A percentile compares a stretch with the other conserved stretches of the same genome.
Conservation (phyloP, 1,284 basidiomycete genomes). For the Austroboletus novae-zelandiae region DNA sequence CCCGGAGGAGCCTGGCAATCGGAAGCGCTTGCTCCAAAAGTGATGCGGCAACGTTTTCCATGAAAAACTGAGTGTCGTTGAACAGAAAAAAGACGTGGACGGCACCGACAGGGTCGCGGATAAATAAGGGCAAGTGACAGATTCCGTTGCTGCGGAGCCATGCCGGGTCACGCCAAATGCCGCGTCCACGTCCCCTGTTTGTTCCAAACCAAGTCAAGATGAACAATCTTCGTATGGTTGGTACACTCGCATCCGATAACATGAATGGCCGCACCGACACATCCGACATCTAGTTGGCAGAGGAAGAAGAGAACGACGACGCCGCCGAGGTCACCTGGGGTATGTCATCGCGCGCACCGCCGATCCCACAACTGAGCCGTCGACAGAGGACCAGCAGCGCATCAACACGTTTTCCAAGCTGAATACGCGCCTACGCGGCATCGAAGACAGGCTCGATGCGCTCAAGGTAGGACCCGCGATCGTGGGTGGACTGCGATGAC, state of each 20-base stretch:
- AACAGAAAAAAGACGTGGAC: too few species aligned
- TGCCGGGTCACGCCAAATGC: too few species aligned
- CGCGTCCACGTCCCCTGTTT: too few species aligned
- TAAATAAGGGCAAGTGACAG: too few species aligned
- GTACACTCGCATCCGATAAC: constrained; percentile 6
- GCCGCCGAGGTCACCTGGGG: constrained; percentile 92
- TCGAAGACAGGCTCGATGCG: constrained; percentile 70
- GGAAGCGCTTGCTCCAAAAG: constrained; percentile 7
- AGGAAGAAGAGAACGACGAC: constrained; percentile 80
- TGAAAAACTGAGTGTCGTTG: too few species aligned
- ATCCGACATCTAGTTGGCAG: constrained; percentile 51
- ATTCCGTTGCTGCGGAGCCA: too few species aligned
- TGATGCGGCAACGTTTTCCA: not conserved
- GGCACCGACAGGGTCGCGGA: too few species aligned
- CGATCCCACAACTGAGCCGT: not conserved
- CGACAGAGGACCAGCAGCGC: constrained; percentile 84
- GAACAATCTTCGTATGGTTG: constrained; percentile 57
- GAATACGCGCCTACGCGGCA: constrained; percentile 72
- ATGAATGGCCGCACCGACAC: not conserved
- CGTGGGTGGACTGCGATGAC: not conserved
- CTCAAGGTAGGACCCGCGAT: constrained; percentile 58
- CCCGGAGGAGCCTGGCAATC: constrained; percentile 4
- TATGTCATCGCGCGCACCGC: constrained; percentile 25
- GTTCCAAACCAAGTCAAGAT: too few species aligned
- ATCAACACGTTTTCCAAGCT: constrained; percentile 95